phyloP scores from a whole-genome alignment of 2,329 filamentous ascomycete genomes.

The Bertia moriformis region DNA sequence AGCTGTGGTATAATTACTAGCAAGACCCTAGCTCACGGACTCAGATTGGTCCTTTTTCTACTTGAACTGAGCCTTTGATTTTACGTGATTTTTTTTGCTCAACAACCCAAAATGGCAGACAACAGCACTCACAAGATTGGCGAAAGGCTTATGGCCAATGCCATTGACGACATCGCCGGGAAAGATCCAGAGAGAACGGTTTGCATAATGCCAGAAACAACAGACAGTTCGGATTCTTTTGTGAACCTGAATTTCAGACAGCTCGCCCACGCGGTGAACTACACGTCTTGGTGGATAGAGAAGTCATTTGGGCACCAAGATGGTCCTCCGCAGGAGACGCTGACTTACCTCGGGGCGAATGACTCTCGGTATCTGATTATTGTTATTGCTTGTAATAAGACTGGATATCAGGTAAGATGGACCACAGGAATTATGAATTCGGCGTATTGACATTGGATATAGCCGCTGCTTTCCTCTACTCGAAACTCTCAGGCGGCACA shows the following conservation, averaged over 20 bases:
- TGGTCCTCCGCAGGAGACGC: too few species aligned
- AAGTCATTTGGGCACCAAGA: slow-evolving; percentile 1
- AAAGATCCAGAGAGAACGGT: not conserved
- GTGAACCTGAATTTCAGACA: not conserved
- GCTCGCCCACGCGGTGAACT: slow-evolving; percentile 7
- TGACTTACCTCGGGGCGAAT: slow-evolving; percentile 8
- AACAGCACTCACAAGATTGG: too few species aligned
- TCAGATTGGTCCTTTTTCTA: too few species aligned
- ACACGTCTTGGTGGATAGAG: slow-evolving; percentile 8
- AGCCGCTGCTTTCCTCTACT: not conserved
- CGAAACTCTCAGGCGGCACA: not conserved
- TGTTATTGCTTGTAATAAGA: slow-evolving; percentile 6
- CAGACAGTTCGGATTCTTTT: not conserved
- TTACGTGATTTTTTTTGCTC: too few species aligned
- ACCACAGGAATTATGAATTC: slow-evolving; percentile 2
- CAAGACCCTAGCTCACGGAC: too few species aligned
- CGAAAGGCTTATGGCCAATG: not conserved
- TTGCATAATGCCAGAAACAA: not conserved
- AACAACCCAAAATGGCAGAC: too few species aligned
- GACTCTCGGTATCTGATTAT: slow-evolving; percentile 9
- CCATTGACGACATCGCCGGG: not conserved
- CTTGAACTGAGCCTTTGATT: too few species aligned
- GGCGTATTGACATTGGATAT: not conserved
- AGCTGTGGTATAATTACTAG: too few species aligned
- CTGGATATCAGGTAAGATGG: slow-evolving; percentile 1